phyloP scores from a whole-genome alignment of 2,329 filamentous ascomycete genomes.

The Penicillium sp. region DNA sequence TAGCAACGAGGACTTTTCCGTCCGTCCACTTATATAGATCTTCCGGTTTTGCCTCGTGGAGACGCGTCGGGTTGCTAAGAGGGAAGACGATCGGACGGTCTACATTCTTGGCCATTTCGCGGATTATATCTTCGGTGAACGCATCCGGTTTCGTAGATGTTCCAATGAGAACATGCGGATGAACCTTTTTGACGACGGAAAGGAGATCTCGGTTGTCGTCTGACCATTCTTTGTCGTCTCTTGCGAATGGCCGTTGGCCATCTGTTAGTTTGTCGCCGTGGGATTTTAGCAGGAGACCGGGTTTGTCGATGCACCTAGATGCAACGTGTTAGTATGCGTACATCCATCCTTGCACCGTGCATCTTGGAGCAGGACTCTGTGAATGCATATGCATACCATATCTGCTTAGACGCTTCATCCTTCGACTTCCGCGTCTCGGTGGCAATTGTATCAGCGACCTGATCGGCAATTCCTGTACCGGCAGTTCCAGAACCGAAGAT shows the following conservation, averaged over 20 bases:
- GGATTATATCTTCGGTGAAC: constrained; percentile 70
- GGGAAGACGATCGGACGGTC: constrained; percentile 74
- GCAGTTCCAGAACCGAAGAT: constrained; percentile 79
- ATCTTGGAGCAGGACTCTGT: too few relatives aligned
- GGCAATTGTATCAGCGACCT: constrained; percentile 74
- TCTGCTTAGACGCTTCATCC: constrained; percentile 72
- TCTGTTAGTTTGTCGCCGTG: constrained; percentile 59
- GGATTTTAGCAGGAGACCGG: constrained; percentile 66
- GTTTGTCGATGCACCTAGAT: constrained; percentile 72
- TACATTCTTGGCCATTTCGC: constrained; percentile 70
- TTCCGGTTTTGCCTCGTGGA: constrained; percentile 75
- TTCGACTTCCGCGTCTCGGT: constrained; percentile 62
- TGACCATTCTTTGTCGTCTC: constrained; percentile 60
- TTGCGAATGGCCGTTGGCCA: constrained; percentile 66
- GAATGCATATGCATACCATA: constrained; percentile 56
- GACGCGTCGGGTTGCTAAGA: constrained; percentile 76
- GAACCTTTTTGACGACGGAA: constrained; percentile 64
- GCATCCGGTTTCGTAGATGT: constrained; percentile 74
- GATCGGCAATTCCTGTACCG: constrained; percentile 80
- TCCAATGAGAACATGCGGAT: constrained; percentile 77
- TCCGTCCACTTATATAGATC: constrained; percentile 76
- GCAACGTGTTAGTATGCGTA: background rate
- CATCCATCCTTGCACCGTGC: too few relatives aligned
- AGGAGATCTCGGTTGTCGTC: constrained; percentile 58
- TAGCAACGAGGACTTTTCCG: constrained; percentile 73